Evolutionary conservation across 306 rosid species (phyloP), one percentile per base, ranked within the genome.

Genomic region (Medicago lupulina): DNA sequence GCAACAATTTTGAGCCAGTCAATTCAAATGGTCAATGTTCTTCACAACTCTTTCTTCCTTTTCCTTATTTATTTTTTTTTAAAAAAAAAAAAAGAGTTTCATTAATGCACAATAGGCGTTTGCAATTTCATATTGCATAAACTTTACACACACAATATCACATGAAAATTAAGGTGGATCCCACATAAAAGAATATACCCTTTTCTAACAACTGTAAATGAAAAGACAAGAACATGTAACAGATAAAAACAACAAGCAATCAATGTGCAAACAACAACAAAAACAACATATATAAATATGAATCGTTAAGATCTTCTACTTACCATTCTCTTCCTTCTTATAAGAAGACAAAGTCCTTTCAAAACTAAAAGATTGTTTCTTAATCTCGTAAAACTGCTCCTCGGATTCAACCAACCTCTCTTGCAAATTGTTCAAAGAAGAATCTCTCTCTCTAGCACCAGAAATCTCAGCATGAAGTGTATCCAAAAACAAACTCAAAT

Each of bases 321-420:
- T 88, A 95, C 97, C 73, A 70, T 83, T 79, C 25, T 71, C 86
- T 74, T 79, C 89, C 83, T 64, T 80, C 38, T 75, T 80, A 50
- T 72, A 82, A 77, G 73, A 63, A 65, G 86, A 75, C 72, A 88
- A 78, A 53, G 78, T 78, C 83, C 87, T 84, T 79, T 79, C 85
- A 77, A 90, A 86, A 73, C 80, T 80, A 61, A 44, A 62, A 18
- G 87, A 89, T 80, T 88, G 92, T 74, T 63, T 79, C 85, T 86
- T 79, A 71, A 96, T 90, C 79, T 89, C 99, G 58, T 81, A 86
- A 62, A 86, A 46, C 84, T 82, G 92, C 58, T 85, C 93, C 78
- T 84, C 92, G 68, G 72, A 84, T 76, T 81, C 88, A 61, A 31
- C n/a, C 70, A 92, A 76, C 79, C 78, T 89, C 60, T 80, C 75